These are phyloP conservation scores for Lepiota brunneoincarnata DNA, from an alignment of 768 basidiomycete genomes.

Conservation along the genomic window DNA sequence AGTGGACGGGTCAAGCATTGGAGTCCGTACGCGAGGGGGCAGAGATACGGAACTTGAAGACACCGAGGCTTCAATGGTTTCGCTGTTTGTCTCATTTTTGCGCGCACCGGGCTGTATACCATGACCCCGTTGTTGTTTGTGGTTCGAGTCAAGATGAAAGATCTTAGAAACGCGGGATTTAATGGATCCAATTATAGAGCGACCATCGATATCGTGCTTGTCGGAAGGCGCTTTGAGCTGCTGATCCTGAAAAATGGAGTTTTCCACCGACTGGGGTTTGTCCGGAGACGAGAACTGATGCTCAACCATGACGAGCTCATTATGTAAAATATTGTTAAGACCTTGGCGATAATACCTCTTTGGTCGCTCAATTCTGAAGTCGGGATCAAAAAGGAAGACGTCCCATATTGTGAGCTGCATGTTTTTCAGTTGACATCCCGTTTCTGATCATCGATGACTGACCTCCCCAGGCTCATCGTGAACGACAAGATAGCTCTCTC, in stretches of 20 bases:
- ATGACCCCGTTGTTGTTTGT: neutral
- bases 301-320: slow-evolving; percentile 19
- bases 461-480: slow-evolving; percentile 88
- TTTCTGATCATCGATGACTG: slow-evolving; percentile 18
- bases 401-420: slow-evolving; percentile 82
- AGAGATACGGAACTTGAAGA: slow-evolving; percentile 6
- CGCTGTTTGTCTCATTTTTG: slow-evolving; percentile 14
- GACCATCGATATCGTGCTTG: slow-evolving; percentile 4
- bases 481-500: slow-evolving; percentile 89
- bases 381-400: slow-evolving; percentile 87
- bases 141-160: slow-evolving; percentile 29
- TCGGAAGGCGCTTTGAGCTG: neutral
- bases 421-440: neutral
- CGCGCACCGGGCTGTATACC: slow-evolving; percentile 11
- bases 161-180: slow-evolving; percentile 42
- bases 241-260: slow-evolving; percentile 9
- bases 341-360: slow-evolving; percentile 87
- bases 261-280: slow-evolving; percentile 16
- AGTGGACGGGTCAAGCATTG: slow-evolving; percentile 83
- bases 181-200: slow-evolving; percentile 33
- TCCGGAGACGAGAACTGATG: slow-evolving; percentile 5
- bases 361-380: slow-evolving; percentile 90
- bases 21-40: slow-evolving; percentile 40
- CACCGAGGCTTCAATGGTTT: slow-evolving; percentile 15
- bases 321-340: slow-evolving; percentile 58